phyloP scores from a whole-genome alignment of 805 yeast species.

The Myxozyma geophila region DNA sequence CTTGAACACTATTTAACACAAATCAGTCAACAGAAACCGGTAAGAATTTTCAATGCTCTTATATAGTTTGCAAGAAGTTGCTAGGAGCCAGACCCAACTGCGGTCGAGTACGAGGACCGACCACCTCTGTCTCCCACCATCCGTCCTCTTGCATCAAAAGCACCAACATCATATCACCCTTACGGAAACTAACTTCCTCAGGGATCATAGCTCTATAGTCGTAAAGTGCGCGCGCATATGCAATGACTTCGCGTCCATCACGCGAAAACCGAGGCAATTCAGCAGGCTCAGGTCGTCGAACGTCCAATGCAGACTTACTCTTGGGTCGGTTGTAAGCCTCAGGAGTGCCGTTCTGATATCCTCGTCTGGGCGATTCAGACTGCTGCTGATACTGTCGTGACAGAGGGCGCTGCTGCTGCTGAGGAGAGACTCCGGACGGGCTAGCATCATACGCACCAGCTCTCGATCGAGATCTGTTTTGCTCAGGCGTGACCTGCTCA shows the following conservation, averaged over 20 bases:
- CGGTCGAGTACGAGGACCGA: constrained; percentile 45
- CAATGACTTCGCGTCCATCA: constrained; percentile 59
- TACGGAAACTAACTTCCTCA: constrained; percentile 63
- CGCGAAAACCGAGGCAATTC: constrained; percentile 28
- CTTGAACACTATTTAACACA: background rate
- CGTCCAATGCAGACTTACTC: constrained; percentile 35
- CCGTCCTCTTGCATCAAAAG: constrained; percentile 67
- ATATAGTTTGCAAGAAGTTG: constrained; percentile 48
- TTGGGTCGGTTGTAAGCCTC: constrained; percentile 13
- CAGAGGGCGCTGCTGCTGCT: constrained; percentile 22
- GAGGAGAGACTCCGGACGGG: constrained; percentile 6
- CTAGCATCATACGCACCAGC: background rate
- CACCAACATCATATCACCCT: constrained; percentile 60
- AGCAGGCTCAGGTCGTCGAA: constrained; percentile 25
- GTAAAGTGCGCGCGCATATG: constrained; percentile 59
- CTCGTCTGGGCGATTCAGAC: constrained; percentile 6
- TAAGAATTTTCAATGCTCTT: background rate
- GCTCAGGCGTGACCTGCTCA: constrained; percentile 2
- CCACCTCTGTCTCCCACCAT: constrained; percentile 74
- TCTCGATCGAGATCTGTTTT: constrained; percentile 6
- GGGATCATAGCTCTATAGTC: constrained; percentile 64
- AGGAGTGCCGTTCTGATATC: background rate
- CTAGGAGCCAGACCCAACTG: constrained; percentile 66
- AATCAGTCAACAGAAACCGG: background rate
- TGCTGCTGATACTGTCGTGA: constrained; percentile 12